A percentile compares a stretch with the other conserved stretches of the same genome.
Conservation (phyloP, 2,329 filamentous ascomycete genomes). For the Tolypocladium pustulatum region DNA sequence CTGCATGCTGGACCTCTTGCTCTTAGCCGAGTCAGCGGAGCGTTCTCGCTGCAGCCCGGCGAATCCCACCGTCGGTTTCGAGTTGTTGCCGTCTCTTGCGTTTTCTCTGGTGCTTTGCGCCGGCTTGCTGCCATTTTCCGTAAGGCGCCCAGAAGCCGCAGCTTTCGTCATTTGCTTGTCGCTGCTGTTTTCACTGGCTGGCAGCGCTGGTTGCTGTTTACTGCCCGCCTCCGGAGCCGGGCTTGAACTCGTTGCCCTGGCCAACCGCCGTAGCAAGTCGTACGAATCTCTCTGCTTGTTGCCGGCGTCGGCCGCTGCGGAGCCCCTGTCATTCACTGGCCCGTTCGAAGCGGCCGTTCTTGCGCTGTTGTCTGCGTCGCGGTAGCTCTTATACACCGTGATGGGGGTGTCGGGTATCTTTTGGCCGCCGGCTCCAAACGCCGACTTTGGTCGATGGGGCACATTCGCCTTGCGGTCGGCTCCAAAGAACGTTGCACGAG, state of each 20-base stretch:
- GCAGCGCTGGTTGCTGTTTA: conserved; percentile 8
- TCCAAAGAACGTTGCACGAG: not conserved
- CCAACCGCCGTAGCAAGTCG: conserved; percentile 38
- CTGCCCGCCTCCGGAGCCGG: conserved; percentile 21
- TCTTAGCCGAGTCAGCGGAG: conserved; percentile 35
- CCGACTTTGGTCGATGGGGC: conserved; percentile 10
- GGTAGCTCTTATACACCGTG: conserved; percentile 24
- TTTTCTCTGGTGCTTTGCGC: conserved; percentile 6
- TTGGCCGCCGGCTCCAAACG: conserved; percentile 19
- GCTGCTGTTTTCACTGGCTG: conserved; percentile 2
- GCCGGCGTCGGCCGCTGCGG: not conserved
- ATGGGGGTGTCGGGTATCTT: conserved; percentile 28
- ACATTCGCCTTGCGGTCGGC: not conserved
- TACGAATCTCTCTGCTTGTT: conserved; percentile 26
- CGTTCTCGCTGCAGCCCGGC: conserved; percentile 28
- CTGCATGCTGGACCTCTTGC: conserved; percentile 36
- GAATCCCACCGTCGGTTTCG: conserved; percentile 35
- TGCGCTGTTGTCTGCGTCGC: not conserved
- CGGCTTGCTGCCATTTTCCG: conserved; percentile 9
- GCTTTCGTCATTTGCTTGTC: conserved; percentile 3
- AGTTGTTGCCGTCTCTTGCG: conserved; percentile 11
- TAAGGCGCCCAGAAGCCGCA: conserved; percentile 8
- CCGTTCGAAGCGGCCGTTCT: not conserved
- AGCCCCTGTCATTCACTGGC: not conserved
- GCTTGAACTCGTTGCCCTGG: conserved; percentile 35